These are phyloP conservation scores for Saprolegnia diclina DNA, from an alignment of 352 stramenopile genomes.

Conservation along the genomic window DNA sequence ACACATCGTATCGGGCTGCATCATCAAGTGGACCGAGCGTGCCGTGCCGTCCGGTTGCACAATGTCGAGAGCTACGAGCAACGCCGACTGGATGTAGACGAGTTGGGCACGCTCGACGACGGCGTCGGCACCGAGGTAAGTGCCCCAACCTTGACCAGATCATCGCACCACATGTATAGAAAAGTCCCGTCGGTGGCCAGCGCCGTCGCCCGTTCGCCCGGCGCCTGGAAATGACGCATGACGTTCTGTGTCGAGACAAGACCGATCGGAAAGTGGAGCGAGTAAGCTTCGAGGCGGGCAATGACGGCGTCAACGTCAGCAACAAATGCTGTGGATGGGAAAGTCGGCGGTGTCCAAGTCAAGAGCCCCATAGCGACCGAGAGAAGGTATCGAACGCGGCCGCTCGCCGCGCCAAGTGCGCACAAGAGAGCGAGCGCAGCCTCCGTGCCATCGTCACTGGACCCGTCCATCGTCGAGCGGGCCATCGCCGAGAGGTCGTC, in stretches of 20 bases:
- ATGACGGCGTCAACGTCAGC: conserved; percentile 42
- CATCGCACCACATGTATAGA: conserved; percentile 50
- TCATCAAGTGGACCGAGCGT: not conserved
- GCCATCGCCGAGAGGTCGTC: conserved; percentile 12
- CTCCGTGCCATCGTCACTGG: conserved; percentile 28
- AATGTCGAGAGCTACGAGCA: not conserved
- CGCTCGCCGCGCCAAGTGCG: conserved; percentile 50
- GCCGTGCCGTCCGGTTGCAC: conserved; percentile 39
- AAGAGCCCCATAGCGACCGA: not conserved
- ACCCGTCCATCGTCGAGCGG: not conserved
- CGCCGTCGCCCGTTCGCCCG: conserved; percentile 23
- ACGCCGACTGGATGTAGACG: not conserved
- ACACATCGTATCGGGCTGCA: conserved; percentile 32
- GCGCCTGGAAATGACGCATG: conserved; percentile 42
- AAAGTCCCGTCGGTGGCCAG: conserved; percentile 64
- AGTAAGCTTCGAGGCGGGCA: conserved; percentile 44
- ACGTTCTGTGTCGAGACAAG: conserved; percentile 40
- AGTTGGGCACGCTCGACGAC: not conserved
- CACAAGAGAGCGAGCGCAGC: conserved; percentile 47
- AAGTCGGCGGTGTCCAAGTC: conserved; percentile 24
- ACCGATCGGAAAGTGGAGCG: conserved; percentile 48
- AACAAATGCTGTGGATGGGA: conserved; percentile 31
- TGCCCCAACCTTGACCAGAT: conserved; percentile 49
- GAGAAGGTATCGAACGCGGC: conserved; percentile 27
- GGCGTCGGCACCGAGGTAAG: not conserved